A percentile compares a stretch with the other conserved stretches of the same genome.
Conservation (phyloP, 768 basidiomycete species). For the Boletus pseudo-olivaceus region DNA sequence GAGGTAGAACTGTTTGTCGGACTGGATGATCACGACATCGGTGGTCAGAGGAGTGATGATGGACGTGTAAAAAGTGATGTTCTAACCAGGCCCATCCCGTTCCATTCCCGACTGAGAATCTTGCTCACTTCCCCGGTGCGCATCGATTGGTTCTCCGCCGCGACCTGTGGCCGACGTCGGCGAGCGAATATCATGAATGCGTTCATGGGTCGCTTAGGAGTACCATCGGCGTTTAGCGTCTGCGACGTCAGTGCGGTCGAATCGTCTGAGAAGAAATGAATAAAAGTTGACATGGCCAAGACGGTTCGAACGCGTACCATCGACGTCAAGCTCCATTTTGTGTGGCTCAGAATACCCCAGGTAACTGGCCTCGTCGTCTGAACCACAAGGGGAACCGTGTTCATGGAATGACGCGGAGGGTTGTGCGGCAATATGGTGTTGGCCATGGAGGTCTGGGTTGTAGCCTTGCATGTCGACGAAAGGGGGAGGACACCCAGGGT, state of each 20-base stretch:
- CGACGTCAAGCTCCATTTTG: conserved; percentile 42
- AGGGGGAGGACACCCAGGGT: conserved; percentile 1
- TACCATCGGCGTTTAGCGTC: conserved; percentile 81
- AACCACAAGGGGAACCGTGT: conserved; percentile 51
- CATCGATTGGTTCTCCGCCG: conserved; percentile 85
- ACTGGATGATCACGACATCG: conserved; percentile 35
- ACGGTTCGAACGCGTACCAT: conserved; percentile 37
- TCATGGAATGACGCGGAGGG: conserved; percentile 35
- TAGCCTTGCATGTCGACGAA: conserved; percentile 29
- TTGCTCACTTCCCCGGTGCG: conserved; percentile 89
- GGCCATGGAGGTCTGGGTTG: conserved; percentile 18
- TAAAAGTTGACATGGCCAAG: conserved; percentile 11
- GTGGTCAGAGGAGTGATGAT: conserved; percentile 13
- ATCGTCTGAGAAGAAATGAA: conserved; percentile 33
- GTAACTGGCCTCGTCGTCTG: conserved; percentile 50
- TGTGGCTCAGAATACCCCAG: conserved; percentile 29
- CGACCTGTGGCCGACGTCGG: conserved; percentile 75
- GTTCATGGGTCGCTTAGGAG: conserved; percentile 89
- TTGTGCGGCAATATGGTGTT: conserved; percentile 28
- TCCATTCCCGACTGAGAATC: conserved; percentile 85
- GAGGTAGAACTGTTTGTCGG: conserved; percentile 83
- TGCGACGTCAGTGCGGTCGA: conserved; percentile 61
- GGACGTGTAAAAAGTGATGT: not conserved
- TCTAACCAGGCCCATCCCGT: conserved; percentile 68
- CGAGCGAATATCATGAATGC: conserved; percentile 94